Base-by-base conservation (phyloP, 1,284 basidiomycete species). In the Cryptococcus sp. region DNA sequence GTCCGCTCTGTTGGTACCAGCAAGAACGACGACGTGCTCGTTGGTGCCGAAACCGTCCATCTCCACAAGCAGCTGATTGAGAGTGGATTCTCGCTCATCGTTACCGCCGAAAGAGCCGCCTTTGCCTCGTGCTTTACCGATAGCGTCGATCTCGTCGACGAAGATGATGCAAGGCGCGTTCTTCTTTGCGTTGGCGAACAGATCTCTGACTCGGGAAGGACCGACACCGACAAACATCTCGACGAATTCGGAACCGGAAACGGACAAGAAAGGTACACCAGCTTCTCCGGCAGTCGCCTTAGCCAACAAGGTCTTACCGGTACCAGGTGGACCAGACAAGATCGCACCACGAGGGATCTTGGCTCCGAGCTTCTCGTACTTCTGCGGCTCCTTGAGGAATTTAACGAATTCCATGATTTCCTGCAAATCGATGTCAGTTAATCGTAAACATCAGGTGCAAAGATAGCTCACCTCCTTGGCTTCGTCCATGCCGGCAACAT, bases 391-490 rank as follows among this genome's bases (percentile, higher is more conserved):
- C 82, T 98, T 98, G 75, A 99, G 84, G 83, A 99, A 99, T 72
- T 94, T 95, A 77, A 99, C 96, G 74, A 99, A 99, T 79, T 99
- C 95, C 92, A 98, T 97, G 70, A 99, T 96, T 82, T 99, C 95
- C 82, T 74, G 56, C 4, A 45, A 25, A 45, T 31, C 6, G 25
- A 19, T 41, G 45, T 60, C 52, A 62, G 55, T 39, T 54, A 16
- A 45, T 5, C 19, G 15, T n/a, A 3, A 13, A 46, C 45, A 25
- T 15, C 38, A 13, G 17, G 53, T 25, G 5, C 3, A 35, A 39
- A 46, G 10, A 4, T 1, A 47, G 61, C 72, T 66, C 57, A 74
- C 72, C 70, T 95, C 91, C 83, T 99, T 99, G 55, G 94, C 95
- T 80, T 99, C 95, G 81, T 99, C 95, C 94, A 98, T 98, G 47